phyloP scores from a whole-genome alignment of 768 basidiomycete species.

The Lactifluus subvellereus region DNA sequence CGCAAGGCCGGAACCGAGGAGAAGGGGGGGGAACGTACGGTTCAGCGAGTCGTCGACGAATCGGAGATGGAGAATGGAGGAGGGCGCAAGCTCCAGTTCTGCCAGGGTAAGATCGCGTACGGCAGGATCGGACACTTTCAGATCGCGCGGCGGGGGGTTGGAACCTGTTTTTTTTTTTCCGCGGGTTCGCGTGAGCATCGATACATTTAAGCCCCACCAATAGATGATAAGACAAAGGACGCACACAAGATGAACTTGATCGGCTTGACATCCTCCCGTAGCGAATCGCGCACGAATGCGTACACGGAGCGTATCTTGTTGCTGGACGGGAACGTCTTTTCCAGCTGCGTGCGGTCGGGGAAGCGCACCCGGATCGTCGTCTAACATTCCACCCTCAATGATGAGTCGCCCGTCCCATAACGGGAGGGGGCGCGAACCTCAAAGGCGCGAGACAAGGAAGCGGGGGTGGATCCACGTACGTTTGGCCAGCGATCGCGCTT shows the following conservation, averaged over 20 bases:
- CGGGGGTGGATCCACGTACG: slow-evolving; percentile 33
- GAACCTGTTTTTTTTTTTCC: slow-evolving; percentile 50
- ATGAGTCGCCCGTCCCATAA: background rate
- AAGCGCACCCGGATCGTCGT: slow-evolving; percentile 80
- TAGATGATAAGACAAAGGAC: slow-evolving; percentile 25
- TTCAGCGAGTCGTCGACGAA: slow-evolving; percentile 72
- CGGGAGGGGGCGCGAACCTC: background rate
- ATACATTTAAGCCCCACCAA: background rate
- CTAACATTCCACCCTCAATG: slow-evolving; percentile 35
- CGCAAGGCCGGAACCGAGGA: background rate
- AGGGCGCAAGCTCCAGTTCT: slow-evolving; percentile 72
- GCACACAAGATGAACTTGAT: slow-evolving; percentile 82
- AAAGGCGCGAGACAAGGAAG: background rate
- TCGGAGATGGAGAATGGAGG: slow-evolving; percentile 67
- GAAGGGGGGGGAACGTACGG: slow-evolving; percentile 37
- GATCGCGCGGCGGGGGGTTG: slow-evolving; percentile 73
- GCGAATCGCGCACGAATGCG: slow-evolving; percentile 68
- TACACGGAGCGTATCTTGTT: slow-evolving; percentile 80
- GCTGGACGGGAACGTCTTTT: slow-evolving; percentile 69
- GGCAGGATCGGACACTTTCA: slow-evolving; percentile 72
- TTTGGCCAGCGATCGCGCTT: slow-evolving; percentile 68
- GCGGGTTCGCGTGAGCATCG: background rate
- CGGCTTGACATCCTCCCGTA: slow-evolving; percentile 69
- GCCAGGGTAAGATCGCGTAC: slow-evolving; percentile 62
- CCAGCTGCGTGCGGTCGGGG: slow-evolving; percentile 73